Evolutionary conservation across 805 yeast species (phyloP).

Genomic region (Kodamaea fukazawae): DNA sequence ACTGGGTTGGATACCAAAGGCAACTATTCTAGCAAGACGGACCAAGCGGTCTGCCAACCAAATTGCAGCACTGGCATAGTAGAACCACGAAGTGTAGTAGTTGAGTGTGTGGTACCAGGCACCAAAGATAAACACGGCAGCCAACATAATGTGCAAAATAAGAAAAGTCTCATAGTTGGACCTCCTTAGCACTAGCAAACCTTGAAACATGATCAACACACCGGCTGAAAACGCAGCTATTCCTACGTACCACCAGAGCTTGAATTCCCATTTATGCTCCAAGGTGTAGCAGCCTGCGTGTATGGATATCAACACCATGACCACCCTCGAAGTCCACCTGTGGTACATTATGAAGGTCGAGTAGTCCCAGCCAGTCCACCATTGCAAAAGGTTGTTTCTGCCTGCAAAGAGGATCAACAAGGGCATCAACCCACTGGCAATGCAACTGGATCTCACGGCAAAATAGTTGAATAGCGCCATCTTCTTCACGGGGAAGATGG

Average conservation of each 20-base stretch:
- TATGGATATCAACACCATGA: constrained; percentile 38
- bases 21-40: constrained; percentile 18
- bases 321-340: constrained; percentile 52
- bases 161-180: constrained; percentile 23
- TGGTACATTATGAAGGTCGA: constrained; percentile 57
- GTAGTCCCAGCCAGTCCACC: constrained; percentile 37
- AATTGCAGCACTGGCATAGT: constrained; percentile 18
- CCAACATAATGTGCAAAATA: constrained; percentile 21
- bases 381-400: constrained; percentile 36
- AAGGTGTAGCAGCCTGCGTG: constrained; percentile 29
- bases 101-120: constrained; percentile 16
- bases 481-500: constrained; percentile 19
- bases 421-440: constrained; percentile 30
- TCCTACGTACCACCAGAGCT: constrained; percentile 13
- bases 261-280: too few species aligned
- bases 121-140: constrained; percentile 19
- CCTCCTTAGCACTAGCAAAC: constrained; percentile 19
- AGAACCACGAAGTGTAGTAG: constrained; percentile 14
- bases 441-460: constrained; percentile 19
- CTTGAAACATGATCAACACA: constrained; percentile 18
- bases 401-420: constrained; percentile 35
- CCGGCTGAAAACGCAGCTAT: constrained; percentile 17
- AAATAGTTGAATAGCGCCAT: constrained; percentile 22
- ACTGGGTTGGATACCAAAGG: constrained; percentile 25
- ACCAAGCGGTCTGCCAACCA: constrained; percentile 25